A percentile compares a stretch with the other conserved stretches of the same genome.
Conservation (phyloP, 805 yeast species). For the Lipomyces sp. region DNA sequence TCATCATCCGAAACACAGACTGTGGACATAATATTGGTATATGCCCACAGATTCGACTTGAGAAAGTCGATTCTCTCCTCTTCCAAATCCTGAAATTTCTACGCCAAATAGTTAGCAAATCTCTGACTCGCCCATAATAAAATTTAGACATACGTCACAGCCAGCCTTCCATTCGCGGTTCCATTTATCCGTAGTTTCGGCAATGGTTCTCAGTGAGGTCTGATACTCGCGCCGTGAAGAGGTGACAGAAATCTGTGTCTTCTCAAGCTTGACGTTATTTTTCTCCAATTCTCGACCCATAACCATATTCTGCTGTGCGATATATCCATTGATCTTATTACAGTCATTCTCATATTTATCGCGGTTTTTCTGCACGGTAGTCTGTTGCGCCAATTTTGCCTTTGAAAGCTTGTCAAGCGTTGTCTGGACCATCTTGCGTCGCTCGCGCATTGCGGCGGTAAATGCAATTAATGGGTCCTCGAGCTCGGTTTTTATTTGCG, state of each 20-base stretch:
- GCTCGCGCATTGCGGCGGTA: constrained; percentile 55
- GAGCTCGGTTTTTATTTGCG: constrained; percentile 57
- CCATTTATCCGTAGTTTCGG: constrained; percentile 66
- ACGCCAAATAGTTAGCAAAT: neutral
- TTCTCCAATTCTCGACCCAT: constrained; percentile 75
- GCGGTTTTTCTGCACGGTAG: constrained; percentile 45
- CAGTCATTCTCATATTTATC: constrained; percentile 63
- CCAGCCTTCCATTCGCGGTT: constrained; percentile 71
- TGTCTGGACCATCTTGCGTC: constrained; percentile 60
- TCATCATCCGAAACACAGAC: constrained; percentile 78
- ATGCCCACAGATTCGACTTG: constrained; percentile 77
- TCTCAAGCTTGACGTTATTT: constrained; percentile 59
- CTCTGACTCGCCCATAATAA: too few species aligned
- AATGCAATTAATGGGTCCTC: constrained; percentile 60
- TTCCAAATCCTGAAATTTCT: constrained; percentile 67
- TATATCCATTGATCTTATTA: constrained; percentile 60
- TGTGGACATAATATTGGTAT: constrained; percentile 72
- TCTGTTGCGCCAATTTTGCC: constrained; percentile 50
- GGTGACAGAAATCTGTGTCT: constrained; percentile 52
- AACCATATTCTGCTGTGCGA: constrained; percentile 67
- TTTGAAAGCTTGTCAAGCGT: constrained; percentile 60
- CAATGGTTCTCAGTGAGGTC: constrained; percentile 56
- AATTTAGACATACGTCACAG: constrained; percentile 47
- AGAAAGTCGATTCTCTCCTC: constrained; percentile 71
- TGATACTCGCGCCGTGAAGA: constrained; percentile 58